phyloP scores from a whole-genome alignment of 202 grass and related monocot genomes.

The Schoenoplectus triqueter region DNA sequence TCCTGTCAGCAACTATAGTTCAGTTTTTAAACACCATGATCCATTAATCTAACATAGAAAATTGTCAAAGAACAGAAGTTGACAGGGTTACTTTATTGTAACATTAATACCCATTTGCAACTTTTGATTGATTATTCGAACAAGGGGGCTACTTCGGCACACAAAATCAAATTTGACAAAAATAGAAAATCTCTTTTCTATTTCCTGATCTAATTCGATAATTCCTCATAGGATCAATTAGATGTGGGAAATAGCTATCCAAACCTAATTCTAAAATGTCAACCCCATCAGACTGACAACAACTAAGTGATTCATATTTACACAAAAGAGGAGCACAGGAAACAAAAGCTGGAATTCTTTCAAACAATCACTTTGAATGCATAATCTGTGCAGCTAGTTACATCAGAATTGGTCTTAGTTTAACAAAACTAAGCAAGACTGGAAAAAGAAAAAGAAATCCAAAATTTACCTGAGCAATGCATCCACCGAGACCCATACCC shows the following conservation, averaged over 20 bases:
- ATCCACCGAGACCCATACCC: slow-evolving; percentile 91
- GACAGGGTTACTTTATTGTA: not conserved
- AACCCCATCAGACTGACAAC: not conserved
- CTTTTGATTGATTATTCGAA: not conserved
- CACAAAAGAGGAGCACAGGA: not conserved
- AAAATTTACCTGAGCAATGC: slow-evolving; percentile 84
- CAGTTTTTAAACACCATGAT: slow-evolving; percentile 3
- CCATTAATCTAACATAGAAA: not conserved
- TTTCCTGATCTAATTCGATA: not conserved
- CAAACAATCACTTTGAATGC: not conserved
- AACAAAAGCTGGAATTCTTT: not conserved
- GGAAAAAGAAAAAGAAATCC: not conserved
- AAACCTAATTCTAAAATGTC: not conserved
- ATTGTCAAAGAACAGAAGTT: not conserved
- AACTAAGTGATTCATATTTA: not conserved
- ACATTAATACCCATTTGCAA: not conserved
- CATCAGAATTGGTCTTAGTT: no score
- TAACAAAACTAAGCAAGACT: not conserved
- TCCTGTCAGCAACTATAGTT: not conserved
- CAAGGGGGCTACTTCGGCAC: not conserved
- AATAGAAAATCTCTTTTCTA: not conserved
- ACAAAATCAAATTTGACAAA: not conserved
- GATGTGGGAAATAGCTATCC: not conserved
- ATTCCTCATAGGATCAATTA: not conserved
- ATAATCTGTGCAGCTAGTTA: not conserved